A percentile compares a stretch with the other conserved stretches of the same genome.
phyloP scores from a whole-genome alignment of 805 yeast genomes.

The Pichia heedii region DNA sequence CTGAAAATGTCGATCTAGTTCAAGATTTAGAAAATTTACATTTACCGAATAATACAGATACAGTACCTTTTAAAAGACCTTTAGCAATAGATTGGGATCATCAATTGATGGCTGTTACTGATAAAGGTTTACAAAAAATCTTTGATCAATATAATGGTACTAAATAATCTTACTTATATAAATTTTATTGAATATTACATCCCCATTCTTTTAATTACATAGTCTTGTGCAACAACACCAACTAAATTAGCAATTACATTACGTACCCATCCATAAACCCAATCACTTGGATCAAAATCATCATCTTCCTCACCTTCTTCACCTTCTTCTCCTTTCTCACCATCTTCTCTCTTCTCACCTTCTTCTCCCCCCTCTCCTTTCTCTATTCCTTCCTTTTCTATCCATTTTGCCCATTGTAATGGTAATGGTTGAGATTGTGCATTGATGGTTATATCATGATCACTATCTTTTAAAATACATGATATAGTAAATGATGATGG shows the following conservation, averaged over 20 bases:
- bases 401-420: slow-evolving; percentile 85
- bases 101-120: slow-evolving; percentile 43
- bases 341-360: slow-evolving; percentile 16
- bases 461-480: slow-evolving; percentile 65
- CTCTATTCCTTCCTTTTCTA: too few relatives aligned
- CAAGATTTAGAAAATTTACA: slow-evolving; percentile 12
- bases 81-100: slow-evolving; percentile 58
- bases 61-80: slow-evolving; percentile 28
- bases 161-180: neutral
- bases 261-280: slow-evolving; percentile 74
- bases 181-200: too few relatives aligned
- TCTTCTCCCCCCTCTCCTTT: too few relatives aligned
- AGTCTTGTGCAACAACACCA: slow-evolving; percentile 84
- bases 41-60: slow-evolving; percentile 2
- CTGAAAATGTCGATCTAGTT: slow-evolving; percentile 9
- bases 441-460: slow-evolving; percentile 63
- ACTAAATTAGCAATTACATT: slow-evolving; percentile 71
- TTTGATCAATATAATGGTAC: slow-evolving; percentile 29
- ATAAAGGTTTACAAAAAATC: slow-evolving; percentile 33
- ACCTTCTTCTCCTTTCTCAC: slow-evolving; percentile 30
- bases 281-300: slow-evolving; percentile 57
- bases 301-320: slow-evolving; percentile 18
- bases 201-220: slow-evolving; percentile 88
- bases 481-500: slow-evolving; percentile 64
- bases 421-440: slow-evolving; percentile 90